Base-by-base conservation (phyloP, 805 yeast genomes). In the Osmozyma mogii region DNA sequence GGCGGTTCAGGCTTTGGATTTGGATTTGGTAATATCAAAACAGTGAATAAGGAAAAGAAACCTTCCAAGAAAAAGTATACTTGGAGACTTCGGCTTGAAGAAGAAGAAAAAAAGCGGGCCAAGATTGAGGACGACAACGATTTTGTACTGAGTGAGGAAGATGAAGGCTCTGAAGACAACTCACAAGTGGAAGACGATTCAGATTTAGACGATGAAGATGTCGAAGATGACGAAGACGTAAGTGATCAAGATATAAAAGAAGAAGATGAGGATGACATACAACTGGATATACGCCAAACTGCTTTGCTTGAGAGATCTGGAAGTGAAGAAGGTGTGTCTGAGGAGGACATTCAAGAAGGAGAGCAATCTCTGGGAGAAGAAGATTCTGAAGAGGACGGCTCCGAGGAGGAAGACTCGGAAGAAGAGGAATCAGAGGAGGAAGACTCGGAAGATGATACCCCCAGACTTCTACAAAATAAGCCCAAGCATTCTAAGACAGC, bases 1-100 rank as follows among this genome's bases (percentile, higher is more conserved):
- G 77, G 77, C 4, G 83, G 81, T 0, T 43, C 63, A 18, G 87
- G 85, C 1, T 56, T 68, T 32, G 89, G 94, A 1, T 81, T 81
- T 51, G 82, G 80, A 1, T 82, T 83, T 45, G 53, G 63, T 4
- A 69, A 75, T 46, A 56, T 75, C 3, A 65, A 69, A 21, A 71
- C 70, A 29, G 64, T 72, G 6, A 59, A 57, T 22, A 58, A 54
- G 36, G 25, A 41, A 4, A 37, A 34, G 23, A 31, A 38, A 8
- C 30, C 39, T 2, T 21, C 40, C 6, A 61, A 55, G 36, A 65
- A 59, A 36, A 71, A 70, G 37, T 84, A 83, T 47, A 81, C 78
- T 24, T 87, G 96, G 96, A 73, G 68, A 28, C 36, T 52, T 22
- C 43, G 44, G 26, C 54, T 64, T 9, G 66, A 56, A 30, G 43